These are phyloP conservation scores for Hordeum marinum DNA, from an alignment of 176 grass and related monocot genomes.

Conservation along the genomic window DNA sequence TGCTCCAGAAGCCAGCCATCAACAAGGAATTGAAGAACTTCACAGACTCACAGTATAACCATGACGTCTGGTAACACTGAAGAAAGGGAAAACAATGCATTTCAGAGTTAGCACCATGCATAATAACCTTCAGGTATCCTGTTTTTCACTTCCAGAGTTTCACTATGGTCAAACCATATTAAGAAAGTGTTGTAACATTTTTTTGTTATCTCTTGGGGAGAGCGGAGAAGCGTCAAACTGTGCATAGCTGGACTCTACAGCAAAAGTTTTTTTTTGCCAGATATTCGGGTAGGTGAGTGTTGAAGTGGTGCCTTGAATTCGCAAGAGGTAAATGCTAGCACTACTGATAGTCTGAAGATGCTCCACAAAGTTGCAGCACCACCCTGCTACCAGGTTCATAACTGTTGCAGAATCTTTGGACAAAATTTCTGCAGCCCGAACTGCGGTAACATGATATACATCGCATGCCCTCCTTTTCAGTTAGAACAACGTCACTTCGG, in stretches of 20 bases:
- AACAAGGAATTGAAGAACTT: too few species aligned
- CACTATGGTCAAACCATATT: not conserved
- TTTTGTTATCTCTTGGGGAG: too few species aligned
- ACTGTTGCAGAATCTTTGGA: slow-evolving; percentile 22
- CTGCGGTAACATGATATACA: not conserved
- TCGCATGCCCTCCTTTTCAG: slow-evolving; percentile 9
- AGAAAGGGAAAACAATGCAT: not conserved
- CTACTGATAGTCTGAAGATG: not conserved
- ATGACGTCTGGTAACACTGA: not conserved
- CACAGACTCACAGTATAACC: too few species aligned
- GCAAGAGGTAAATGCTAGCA: not conserved
- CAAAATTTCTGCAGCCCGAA: slow-evolving; percentile 16
- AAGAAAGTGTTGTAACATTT: not conserved
- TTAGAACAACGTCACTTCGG: not conserved
- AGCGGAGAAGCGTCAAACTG: not conserved
- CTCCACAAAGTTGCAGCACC: slow-evolving; percentile 8
- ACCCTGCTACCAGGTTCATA: not conserved
- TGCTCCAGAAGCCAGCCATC: not conserved
- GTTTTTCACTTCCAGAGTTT: not conserved
- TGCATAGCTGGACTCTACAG: not conserved
- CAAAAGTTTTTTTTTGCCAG: too few species aligned
- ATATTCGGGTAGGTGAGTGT: not conserved
- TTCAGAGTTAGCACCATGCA: not conserved
- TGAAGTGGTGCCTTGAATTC: slow-evolving; percentile 1
- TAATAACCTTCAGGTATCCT: not conserved